phyloP scores from a whole-genome alignment of 2,329 filamentous ascomycete species.

The Cladobotryum protrusum region DNA sequence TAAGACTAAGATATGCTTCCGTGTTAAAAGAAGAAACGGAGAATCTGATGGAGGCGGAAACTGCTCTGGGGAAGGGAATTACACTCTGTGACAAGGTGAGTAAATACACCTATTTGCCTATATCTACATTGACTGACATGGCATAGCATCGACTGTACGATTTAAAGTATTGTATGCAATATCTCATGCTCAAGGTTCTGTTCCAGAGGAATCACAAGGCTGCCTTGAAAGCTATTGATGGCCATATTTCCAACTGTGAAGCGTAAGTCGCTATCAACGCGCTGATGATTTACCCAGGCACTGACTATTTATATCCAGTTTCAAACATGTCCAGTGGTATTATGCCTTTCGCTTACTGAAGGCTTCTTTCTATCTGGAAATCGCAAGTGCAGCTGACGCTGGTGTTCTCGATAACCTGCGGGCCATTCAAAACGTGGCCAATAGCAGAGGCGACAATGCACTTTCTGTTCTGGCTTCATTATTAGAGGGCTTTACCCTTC shows the following conservation, averaged over 20 bases:
- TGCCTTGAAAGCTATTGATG: slow-evolving; percentile 65
- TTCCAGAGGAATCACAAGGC: slow-evolving; percentile 67
- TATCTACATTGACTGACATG: slow-evolving; percentile 5
- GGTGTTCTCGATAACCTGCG: slow-evolving; percentile 64
- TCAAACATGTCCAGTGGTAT: slow-evolving; percentile 64
- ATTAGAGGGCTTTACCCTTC: slow-evolving; percentile 62
- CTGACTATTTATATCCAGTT: slow-evolving; percentile 32
- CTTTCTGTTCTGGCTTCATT: slow-evolving; percentile 60
- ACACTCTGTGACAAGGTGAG: slow-evolving; percentile 59
- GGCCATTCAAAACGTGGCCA: slow-evolving; percentile 54
- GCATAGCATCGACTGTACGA: slow-evolving; percentile 43
- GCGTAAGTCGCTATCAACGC: slow-evolving; percentile 38
- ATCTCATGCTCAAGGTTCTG: slow-evolving; percentile 62
- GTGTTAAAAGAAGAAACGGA: slow-evolving; percentile 70
- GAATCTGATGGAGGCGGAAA: slow-evolving; percentile 67
- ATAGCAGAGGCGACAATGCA: slow-evolving; percentile 54
- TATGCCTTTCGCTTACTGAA: slow-evolving; percentile 73
- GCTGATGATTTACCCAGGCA: too few relatives aligned
- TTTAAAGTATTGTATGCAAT: slow-evolving; percentile 72
- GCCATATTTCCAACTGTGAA: slow-evolving; percentile 61
- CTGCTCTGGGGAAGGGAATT: slow-evolving; percentile 64
- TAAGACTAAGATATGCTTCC: slow-evolving; percentile 65
- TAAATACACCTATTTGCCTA: neutral
- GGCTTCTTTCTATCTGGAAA: slow-evolving; percentile 60
- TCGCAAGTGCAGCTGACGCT: slow-evolving; percentile 53